These are phyloP conservation scores for Diplogelasinospora grovesii DNA, from an alignment of 495 filamentous ascomycete species.

Conservation along the genomic window DNA sequence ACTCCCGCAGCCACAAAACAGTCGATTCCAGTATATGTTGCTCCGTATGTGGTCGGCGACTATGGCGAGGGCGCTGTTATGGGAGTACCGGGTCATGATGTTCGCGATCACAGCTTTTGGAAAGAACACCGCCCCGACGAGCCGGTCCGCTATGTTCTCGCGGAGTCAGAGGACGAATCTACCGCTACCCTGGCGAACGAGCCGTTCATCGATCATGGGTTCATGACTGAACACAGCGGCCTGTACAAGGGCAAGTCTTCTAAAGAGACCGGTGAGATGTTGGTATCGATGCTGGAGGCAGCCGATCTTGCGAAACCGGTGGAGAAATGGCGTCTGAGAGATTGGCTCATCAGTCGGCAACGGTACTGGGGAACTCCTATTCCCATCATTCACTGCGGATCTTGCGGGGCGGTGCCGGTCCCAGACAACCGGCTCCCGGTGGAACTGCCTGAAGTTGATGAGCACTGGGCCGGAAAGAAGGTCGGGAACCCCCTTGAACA, in stretches of 20 bases:
- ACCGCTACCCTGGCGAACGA: conserved; percentile 32
- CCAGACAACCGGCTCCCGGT: conserved; percentile 72
- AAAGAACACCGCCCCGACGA: conserved; percentile 52
- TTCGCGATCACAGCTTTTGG: conserved; percentile 73
- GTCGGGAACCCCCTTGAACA: conserved; percentile 71
- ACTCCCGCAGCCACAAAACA: conserved; percentile 41
- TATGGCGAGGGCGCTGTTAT: conserved; percentile 89
- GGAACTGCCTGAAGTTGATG: conserved; percentile 60
- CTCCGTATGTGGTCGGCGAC: conserved; percentile 79
- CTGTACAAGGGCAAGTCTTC: conserved; percentile 54
- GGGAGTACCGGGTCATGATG: conserved; percentile 84
- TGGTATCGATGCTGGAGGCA: conserved; percentile 51
- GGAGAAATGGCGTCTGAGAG: conserved; percentile 69
- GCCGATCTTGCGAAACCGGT: conserved; percentile 49
- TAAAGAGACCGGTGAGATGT: conserved; percentile 51
- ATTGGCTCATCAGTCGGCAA: conserved; percentile 86
- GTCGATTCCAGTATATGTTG: conserved; percentile 67
- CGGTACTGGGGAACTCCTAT: conserved; percentile 90
- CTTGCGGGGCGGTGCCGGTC: conserved; percentile 74
- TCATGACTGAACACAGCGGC: conserved; percentile 58
- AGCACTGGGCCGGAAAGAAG: conserved; percentile 60
- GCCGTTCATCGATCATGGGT: conserved; percentile 55
- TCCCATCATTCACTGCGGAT: conserved; percentile 74
- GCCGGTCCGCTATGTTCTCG: conserved; percentile 46
- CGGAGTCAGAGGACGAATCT: conserved; percentile 44